A percentile compares a stretch with the other conserved stretches of the same genome.
Conservation (phyloP, 305 asterid species). For the Fraxinus sp. region DNA sequence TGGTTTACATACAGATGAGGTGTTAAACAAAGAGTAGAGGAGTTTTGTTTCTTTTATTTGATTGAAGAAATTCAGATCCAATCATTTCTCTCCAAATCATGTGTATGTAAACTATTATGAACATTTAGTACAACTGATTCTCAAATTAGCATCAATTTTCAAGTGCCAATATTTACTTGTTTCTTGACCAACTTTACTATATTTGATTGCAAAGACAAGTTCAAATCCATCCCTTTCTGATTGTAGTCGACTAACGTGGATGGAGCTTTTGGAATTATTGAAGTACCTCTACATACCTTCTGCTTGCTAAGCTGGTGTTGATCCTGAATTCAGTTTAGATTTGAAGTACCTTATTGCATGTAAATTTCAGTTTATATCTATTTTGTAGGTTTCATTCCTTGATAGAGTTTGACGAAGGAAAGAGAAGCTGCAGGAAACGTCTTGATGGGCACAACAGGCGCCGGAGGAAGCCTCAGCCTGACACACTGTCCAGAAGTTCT, state of each 20-base stretch:
- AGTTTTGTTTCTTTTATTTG: background rate
- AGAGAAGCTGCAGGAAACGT: conserved; percentile 56
- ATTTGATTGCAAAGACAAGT: background rate
- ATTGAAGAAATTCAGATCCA: background rate
- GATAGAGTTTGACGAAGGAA: conserved; percentile 53
- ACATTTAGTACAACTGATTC: background rate
- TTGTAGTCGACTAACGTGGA: background rate
- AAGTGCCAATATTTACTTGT: background rate
- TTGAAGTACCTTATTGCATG: background rate
- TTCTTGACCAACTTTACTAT: background rate
- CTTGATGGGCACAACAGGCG: conserved; percentile 58
- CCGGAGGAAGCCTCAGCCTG: conserved; percentile 47
- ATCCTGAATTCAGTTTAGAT: background rate
- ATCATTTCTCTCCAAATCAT: background rate
- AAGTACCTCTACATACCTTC: background rate
- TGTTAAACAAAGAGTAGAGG: background rate
- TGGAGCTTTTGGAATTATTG: background rate
- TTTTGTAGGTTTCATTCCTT: conserved; percentile 43
- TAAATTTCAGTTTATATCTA: background rate
- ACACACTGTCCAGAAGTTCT: conserved; percentile 33
- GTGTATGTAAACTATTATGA: background rate
- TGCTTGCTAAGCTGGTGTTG: background rate
- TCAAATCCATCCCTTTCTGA: background rate
- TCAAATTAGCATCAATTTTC: background rate
- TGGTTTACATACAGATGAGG: no score